phyloP scores from a whole-genome alignment of 495 filamentous ascomycete genomes.

The Aspergillus incahuasiensis region DNA sequence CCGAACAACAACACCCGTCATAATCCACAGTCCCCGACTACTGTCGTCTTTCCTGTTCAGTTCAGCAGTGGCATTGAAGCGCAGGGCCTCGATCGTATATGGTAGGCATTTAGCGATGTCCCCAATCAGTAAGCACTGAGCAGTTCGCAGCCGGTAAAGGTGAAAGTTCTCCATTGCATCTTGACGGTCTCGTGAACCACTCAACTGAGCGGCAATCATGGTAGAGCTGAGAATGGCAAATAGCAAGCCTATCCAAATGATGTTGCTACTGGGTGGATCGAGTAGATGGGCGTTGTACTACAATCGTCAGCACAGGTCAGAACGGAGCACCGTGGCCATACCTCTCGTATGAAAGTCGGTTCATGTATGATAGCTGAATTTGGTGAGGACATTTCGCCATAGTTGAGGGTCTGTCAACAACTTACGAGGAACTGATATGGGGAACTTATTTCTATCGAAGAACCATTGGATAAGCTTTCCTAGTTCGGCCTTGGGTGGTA shows the following conservation, averaged over 20 bases:
- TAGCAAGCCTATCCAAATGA: constrained; percentile 24
- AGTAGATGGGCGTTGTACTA: constrained; percentile 22
- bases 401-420: too few relatives aligned
- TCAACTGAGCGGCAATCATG: constrained; percentile 8
- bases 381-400: neutral
- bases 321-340: neutral
- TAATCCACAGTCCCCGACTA: constrained; percentile 36
- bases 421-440: constrained; percentile 13
- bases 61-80: constrained; percentile 37
- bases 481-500: constrained; percentile 6
- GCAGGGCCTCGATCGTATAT: constrained; percentile 40
- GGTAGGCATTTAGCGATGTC: constrained; percentile 40
- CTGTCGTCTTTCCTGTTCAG: constrained; percentile 32
- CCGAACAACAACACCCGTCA: constrained; percentile 32
- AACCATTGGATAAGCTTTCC: constrained; percentile 3
- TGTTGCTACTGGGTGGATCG: constrained; percentile 14
- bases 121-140: constrained; percentile 35
- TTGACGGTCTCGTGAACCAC: constrained; percentile 5
- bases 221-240: constrained; percentile 24
- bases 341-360: constrained; percentile 15
- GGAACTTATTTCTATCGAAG: constrained; percentile 8
- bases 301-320: neutral
- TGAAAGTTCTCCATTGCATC: constrained; percentile 5
- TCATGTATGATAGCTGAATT: constrained; percentile 11
- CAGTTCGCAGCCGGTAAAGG: constrained; percentile 27